Evolutionary conservation across 2,329 filamentous ascomycete species (phyloP).

Genomic region (Ceratocystis destructans): DNA sequence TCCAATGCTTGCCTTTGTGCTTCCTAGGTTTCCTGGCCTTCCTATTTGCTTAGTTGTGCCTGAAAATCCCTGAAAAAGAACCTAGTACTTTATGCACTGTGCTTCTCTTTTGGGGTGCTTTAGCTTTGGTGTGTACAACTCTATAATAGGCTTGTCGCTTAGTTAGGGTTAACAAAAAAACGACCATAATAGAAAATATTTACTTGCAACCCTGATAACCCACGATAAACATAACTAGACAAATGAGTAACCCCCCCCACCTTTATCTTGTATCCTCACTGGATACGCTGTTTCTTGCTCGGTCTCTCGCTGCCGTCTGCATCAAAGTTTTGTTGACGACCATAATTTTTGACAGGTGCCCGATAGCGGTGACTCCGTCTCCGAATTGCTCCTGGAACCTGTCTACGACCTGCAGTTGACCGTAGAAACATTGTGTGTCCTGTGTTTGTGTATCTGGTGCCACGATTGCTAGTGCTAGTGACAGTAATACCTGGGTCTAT

Average conservation of each 20-base stretch:
- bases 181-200: too few relatives aligned
- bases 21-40: background rate
- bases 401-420: background rate
- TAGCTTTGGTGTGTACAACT: too few relatives aligned
- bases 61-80: background rate
- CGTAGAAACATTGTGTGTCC: background rate
- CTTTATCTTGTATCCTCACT: background rate
- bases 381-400: background rate
- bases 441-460: background rate
- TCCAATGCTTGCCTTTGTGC: background rate
- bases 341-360: background rate
- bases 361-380: background rate
- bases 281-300: background rate
- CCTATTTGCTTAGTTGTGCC: background rate
- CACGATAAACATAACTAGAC: too few relatives aligned
- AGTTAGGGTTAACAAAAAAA: background rate
- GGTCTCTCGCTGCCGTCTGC: background rate
- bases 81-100: background rate
- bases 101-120: background rate
- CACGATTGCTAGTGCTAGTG: too few relatives aligned
- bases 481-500: background rate
- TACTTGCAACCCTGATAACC: too few relatives aligned
- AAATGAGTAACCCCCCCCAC: background rate
- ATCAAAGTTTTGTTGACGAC: background rate
- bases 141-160: too few relatives aligned